Percentiles rank a stretch among this genome's conserved stretches.
Evolutionary conservation across 208 protist genomes (phyloP).

Genomic region (Trypanosomatidae sp.): DNA sequence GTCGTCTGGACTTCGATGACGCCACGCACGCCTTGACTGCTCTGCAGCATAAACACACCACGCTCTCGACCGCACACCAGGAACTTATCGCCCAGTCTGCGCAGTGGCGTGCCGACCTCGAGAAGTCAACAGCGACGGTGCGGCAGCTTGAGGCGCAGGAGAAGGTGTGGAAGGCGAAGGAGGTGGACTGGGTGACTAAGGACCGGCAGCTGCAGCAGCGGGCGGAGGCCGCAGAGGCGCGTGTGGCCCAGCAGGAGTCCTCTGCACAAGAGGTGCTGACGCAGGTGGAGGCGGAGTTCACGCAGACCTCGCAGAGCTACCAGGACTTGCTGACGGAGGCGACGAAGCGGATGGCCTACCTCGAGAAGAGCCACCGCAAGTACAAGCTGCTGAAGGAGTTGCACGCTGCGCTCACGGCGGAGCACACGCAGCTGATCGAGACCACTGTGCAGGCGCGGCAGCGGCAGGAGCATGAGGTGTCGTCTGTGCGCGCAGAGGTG

Average conservation of each 20-base stretch:
- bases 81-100: conserved; percentile 17
- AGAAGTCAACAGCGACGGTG: conserved; percentile 8
- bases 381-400: conserved; percentile 74
- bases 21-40: conserved; percentile 8
- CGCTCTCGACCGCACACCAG: conserved; percentile 4
- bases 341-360: conserved; percentile 42
- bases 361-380: conserved; percentile 70
- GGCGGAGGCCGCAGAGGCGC: conserved; percentile 21
- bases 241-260: conserved; percentile 40
- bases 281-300: conserved; percentile 76
- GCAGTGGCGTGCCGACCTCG: conserved; percentile 15
- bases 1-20: conserved; percentile 15
- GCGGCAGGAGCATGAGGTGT: conserved; percentile 28
- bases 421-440: conserved; percentile 26
- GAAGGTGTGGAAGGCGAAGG: conserved; percentile 26
- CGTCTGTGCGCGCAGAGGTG: conserved; percentile 17
- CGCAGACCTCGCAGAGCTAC: conserved; percentile 55
- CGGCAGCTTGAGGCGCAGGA: conserved; percentile 23
- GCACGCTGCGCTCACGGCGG: conserved; percentile 24
- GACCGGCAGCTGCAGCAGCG: conserved; percentile 31
- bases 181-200: conserved; percentile 24
- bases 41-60: conserved; percentile 6
- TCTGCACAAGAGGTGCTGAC: conserved; percentile 47
- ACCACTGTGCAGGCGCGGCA: conserved; percentile 10
- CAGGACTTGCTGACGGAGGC: conserved; percentile 70